Conservation (phyloP, 345 rosid genomes). For the Hibiscus tridactylites region DNA sequence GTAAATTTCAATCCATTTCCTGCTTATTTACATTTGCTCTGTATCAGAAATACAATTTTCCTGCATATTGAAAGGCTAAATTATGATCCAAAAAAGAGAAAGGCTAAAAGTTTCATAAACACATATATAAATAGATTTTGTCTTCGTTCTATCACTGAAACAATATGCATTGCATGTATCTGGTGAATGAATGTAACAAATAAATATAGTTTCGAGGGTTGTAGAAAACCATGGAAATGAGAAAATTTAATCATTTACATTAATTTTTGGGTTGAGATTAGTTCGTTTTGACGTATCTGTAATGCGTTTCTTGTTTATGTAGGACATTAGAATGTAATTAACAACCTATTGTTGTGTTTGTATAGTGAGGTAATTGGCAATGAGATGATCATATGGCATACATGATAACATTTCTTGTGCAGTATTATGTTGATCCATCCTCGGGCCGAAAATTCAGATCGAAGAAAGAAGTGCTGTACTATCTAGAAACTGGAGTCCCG, state of each 20-base stretch:
- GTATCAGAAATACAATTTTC: background rate
- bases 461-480: constrained; percentile 8
- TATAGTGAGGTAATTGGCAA: background rate
- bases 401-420: background rate
- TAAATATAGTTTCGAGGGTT: background rate
- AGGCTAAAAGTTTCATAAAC: background rate
- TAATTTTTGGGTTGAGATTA: background rate
- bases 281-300: background rate
- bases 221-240: background rate
- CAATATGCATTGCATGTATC: background rate
- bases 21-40: background rate
- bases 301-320: background rate
- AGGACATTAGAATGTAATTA: background rate
- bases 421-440: constrained; percentile 8
- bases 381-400: background rate
- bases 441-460: constrained; percentile 4
- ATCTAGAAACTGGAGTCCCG: background rate
- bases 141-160: background rate
- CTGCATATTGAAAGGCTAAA: background rate
- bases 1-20: background rate
- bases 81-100: too few relatives aligned
- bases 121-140: background rate
- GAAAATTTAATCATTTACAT: background rate
- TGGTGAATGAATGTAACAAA: background rate
- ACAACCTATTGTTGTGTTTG: background rate